phyloP scores from a whole-genome alignment of 1,139 yeast species.

The Zygosaccharomyces sapae region DNA sequence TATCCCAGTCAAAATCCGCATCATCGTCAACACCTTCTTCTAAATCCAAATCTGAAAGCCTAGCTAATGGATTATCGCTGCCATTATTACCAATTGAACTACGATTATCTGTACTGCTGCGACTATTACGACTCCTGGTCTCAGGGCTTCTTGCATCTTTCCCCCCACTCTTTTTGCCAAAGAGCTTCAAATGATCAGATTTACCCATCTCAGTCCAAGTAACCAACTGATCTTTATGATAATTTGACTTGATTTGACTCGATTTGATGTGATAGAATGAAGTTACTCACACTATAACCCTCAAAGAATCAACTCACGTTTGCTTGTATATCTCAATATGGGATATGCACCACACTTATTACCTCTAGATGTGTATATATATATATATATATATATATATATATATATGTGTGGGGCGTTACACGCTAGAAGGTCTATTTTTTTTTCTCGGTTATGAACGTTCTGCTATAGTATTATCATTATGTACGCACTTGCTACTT shows the following conservation, averaged over 20 bases:
- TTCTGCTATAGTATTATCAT: too few species aligned
- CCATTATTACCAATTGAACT: background rate
- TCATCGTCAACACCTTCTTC: slow-evolving; percentile 2
- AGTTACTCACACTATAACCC: too few species aligned
- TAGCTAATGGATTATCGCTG: background rate
- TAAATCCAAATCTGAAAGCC: background rate
- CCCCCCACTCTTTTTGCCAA: background rate
- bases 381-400: background rate
- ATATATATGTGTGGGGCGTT: background rate
- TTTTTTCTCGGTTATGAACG: too few species aligned
- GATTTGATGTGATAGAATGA: background rate
- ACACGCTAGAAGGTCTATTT: too few species aligned
- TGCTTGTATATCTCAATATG: too few species aligned
- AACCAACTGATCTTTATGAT: too few species aligned
- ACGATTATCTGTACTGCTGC: background rate
- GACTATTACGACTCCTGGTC: background rate
- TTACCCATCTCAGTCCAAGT: background rate
- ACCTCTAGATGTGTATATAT: too few species aligned
- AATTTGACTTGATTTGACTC: too few species aligned
- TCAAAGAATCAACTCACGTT: too few species aligned
- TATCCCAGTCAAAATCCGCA: slow-evolving; percentile 12
- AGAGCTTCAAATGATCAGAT: background rate
- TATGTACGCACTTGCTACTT: too few species aligned
- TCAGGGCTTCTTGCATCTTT: background rate
- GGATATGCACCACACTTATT: too few species aligned